These are phyloP conservation scores for Cornus controversa DNA, from an alignment of 148 eudicot genomes.

Conservation along the genomic window DNA sequence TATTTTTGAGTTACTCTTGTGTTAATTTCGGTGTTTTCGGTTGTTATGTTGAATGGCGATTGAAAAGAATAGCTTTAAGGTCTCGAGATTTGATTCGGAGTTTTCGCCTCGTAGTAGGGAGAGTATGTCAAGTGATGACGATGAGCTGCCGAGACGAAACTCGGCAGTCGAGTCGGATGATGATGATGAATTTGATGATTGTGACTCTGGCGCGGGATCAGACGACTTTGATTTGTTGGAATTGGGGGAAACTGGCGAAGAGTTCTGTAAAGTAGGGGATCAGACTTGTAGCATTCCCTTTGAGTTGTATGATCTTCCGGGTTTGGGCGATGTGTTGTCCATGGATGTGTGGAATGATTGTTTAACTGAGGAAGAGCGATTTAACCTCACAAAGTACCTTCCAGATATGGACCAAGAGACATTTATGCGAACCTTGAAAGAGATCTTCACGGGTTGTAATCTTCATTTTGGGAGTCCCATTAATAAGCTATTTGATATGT, in stretches of 20 bases:
- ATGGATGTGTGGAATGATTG: conserved; percentile 96
- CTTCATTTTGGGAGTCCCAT: conserved; percentile 86
- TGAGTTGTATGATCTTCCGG: conserved; percentile 82
- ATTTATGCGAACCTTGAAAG: conserved; percentile 78
- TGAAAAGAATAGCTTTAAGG: conserved; percentile 82
- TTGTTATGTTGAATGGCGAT: conserved; percentile 71
- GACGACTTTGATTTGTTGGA: conserved; percentile 94
- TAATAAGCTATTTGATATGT: conserved; percentile 60
- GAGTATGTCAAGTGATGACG: conserved; percentile 73
- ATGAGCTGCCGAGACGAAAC: conserved; percentile 43
- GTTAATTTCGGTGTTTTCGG: conserved; percentile 2
- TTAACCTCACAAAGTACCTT: conserved; percentile 64
- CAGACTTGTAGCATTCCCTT: conserved; percentile 83
- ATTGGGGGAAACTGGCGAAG: conserved; percentile 81
- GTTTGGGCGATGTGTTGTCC: conserved; percentile 61
- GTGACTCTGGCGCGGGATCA: conserved; percentile 97
- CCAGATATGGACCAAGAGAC: conserved; percentile 94
- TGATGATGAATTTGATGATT: conserved; percentile 82
- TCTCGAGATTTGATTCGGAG: conserved; percentile 58
- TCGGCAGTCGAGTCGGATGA: conserved; percentile 44
- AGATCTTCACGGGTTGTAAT: conserved; percentile 74
- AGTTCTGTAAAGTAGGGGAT: conserved; percentile 90
- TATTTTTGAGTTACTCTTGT: conserved; percentile 2
- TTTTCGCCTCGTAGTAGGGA: conserved; percentile 64
- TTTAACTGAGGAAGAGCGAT: conserved; percentile 83